Evolutionary conservation across 257 asterid species (phyloP).

Genomic region (Penstemon barbatus): DNA sequence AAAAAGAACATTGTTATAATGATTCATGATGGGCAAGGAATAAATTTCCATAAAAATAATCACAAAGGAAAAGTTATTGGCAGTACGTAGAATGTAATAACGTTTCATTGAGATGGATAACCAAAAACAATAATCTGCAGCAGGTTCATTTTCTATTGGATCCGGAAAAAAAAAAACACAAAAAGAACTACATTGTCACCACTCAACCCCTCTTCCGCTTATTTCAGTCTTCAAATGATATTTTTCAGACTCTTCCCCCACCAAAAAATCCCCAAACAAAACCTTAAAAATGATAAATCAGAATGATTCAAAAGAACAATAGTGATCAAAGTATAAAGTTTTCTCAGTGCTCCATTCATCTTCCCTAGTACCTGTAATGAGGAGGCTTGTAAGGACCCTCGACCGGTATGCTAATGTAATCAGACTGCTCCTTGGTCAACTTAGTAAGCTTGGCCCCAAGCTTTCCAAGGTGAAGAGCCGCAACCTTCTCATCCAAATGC

Average conservation of each 20-base stretch:
- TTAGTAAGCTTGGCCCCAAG: not conserved
- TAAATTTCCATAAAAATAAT: no score
- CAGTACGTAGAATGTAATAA: no score
- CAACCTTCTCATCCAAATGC: not conserved
- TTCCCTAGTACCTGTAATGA: slow-evolving; percentile 1
- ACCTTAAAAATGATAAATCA: not conserved
- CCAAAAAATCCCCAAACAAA: not conserved
- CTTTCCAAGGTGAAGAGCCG: not conserved
- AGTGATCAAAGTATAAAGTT: not conserved
- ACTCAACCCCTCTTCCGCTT: not conserved
- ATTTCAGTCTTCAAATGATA: not conserved
- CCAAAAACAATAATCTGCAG: not conserved
- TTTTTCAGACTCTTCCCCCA: not conserved
- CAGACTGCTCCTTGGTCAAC: not conserved
- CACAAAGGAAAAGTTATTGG: no score
- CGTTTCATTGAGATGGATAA: no score
- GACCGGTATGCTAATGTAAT: not conserved
- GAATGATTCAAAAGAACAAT: not conserved
- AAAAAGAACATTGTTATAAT: no score
- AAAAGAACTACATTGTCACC: not conserved
- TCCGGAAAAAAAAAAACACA: not conserved
- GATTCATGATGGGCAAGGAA: no score
- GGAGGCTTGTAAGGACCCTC: slow-evolving; percentile 3
- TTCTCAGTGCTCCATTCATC: not conserved
- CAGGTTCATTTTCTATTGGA: not conserved